Percentiles rank a stretch among this genome's conserved stretches.
Conservation (phyloP, 805 yeast genomes). For the Grigorovia yakushimaensis region DNA sequence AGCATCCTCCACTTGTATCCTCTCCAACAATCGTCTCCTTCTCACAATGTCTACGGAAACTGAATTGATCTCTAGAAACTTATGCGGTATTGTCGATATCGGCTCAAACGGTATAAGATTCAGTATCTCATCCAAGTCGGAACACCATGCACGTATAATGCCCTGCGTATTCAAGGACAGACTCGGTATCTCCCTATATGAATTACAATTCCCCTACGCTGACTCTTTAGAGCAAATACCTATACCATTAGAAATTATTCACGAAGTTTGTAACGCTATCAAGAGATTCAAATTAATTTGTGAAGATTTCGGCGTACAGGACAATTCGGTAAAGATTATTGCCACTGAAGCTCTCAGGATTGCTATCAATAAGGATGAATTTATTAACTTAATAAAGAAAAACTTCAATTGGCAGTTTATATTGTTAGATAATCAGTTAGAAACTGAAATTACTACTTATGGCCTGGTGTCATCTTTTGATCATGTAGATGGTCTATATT, state of each 20-base stretch:
- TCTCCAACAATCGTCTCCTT: too few relatives aligned
- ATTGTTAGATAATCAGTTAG: conserved; percentile 50
- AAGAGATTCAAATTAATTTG: conserved; percentile 60
- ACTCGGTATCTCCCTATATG: conserved; percentile 59
- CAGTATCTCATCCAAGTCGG: conserved; percentile 58
- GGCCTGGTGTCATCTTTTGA: conserved; percentile 70
- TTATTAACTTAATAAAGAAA: conserved; percentile 44
- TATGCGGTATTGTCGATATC: conserved; percentile 62
- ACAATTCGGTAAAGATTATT: conserved; percentile 50
- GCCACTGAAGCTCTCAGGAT: conserved; percentile 71
- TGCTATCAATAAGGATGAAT: conserved; percentile 53
- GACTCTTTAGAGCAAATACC: conserved; percentile 34
- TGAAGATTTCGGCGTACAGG: conserved; percentile 62
- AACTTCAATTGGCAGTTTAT: conserved; percentile 60
- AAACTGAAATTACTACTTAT: conserved; percentile 56
- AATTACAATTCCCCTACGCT: conserved; percentile 40
- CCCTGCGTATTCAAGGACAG: conserved; percentile 73
- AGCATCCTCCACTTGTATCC: too few relatives aligned
- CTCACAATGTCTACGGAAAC: conserved; percentile 36
- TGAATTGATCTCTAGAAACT: conserved; percentile 46
- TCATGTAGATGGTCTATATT: conserved; percentile 53
- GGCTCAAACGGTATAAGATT: conserved; percentile 71
- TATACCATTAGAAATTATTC: conserved; percentile 46
- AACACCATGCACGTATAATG: conserved; percentile 64
- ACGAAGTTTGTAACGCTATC: conserved; percentile 54